Evolutionary conservation across 1,284 basidiomycete species (phyloP), one percentile per base, ranked within the genome.

Genomic region (Amylostereum areolatum): DNA sequence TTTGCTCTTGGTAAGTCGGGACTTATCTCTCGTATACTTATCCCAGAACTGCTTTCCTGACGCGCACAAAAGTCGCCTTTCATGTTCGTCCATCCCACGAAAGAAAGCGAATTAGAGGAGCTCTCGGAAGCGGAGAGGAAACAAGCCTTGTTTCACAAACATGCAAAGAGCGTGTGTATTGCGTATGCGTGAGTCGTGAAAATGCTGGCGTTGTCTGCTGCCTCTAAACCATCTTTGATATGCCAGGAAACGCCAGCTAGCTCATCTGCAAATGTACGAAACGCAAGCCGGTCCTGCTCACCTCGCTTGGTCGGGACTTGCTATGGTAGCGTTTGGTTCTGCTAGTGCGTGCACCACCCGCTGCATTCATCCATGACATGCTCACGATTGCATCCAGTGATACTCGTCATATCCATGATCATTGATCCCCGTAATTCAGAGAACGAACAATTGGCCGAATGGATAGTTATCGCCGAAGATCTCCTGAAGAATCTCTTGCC

Each of bases 391-490:
- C 35, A 10, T 34, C 27, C 42, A 61, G 59, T 61, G 39, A 47
- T 46, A 34, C 47, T 61, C 18, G 52, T 55, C 6, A 45, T 60
- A 28, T 55, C 59, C 12, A 58, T 60, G 28, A 48, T 61, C n/a
- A 55, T 57, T 49, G 54, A 60, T 12, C 36, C 59, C 4, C 37
- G 45, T 9, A 52, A 50, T 41, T 42, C 54, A 18, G 53, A 55
- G 34, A 57, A 54, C 36, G 54, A 57, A 37, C 57, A 61, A 40
- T 43, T 60, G 3, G 55, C 55, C 41, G 57, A 57, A 29, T 61
- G 59, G 59, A 56, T 61, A 25, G 45, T 47, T 11, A 46, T 61
- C 34, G 57, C 59, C 4, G 51, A 52, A 34, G 49, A 49, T 33
- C 35, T 60, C 47, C 47, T 59, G 5, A 30, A 42, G 31, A 34